phyloP scores from a whole-genome alignment of 768 basidiomycete species.

The Hirschioporus abietinus region DNA sequence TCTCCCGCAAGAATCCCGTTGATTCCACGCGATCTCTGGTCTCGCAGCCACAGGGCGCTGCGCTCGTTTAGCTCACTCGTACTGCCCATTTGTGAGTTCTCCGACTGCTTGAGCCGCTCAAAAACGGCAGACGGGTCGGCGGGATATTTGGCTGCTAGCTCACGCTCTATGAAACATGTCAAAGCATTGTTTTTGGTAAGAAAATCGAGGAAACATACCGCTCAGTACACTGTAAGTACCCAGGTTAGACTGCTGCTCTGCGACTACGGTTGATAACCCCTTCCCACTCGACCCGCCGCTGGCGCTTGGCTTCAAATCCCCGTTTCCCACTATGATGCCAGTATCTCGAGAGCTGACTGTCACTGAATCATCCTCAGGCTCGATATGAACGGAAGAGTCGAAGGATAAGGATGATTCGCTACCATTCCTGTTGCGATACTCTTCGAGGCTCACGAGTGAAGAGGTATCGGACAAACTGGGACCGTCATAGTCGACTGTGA shows the following conservation, averaged over 20 bases:
- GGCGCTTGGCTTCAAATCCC: background rate
- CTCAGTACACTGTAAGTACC: background rate
- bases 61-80: conserved; percentile 52
- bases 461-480: conserved; percentile 87
- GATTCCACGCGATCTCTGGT: conserved; percentile 68
- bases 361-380: conserved; percentile 65
- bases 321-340: conserved; percentile 17
- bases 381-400: conserved; percentile 22
- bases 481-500: conserved; percentile 86
- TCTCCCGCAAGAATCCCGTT: conserved; percentile 49
- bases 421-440: conserved; percentile 54
- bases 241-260: background rate
- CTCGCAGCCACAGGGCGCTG: conserved; percentile 75
- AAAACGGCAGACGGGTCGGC: conserved; percentile 46
- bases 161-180: background rate
- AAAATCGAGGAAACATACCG: background rate
- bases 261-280: background rate
- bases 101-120: conserved; percentile 49
- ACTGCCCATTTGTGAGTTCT: conserved; percentile 36
- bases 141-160: conserved; percentile 20
- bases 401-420: conserved; percentile 54
- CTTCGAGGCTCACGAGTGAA: conserved; percentile 74
- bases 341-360: conserved; percentile 72
- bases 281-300: background rate
- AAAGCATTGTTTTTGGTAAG: background rate